A percentile compares a stretch with the other conserved stretches of the same genome.
Conservation (phyloP, 345 rosid species). For the Laguncularia racemosa region DNA sequence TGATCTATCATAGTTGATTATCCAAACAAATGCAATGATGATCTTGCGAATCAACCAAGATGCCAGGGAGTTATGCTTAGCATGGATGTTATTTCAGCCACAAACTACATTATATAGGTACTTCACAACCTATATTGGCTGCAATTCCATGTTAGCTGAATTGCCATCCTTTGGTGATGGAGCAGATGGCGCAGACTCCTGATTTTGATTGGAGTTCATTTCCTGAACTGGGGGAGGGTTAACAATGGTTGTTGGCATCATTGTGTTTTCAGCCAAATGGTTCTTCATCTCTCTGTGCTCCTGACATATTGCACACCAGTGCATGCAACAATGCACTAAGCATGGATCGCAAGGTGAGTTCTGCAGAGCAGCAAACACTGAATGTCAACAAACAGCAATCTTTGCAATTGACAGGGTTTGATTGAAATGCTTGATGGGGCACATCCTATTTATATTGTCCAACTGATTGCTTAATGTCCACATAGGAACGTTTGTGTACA, state of each 20-base stretch:
- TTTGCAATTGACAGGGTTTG: no score
- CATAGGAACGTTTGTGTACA: no score
- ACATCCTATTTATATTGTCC: no score
- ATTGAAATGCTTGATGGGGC: no score
- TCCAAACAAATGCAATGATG: no score
- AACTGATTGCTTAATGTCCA: no score
- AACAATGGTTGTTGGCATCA: constrained; percentile 33
- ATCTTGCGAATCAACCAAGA: no score
- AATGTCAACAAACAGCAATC: neutral
- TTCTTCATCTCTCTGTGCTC: constrained; percentile 91
- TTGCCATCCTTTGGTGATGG: constrained; percentile 33
- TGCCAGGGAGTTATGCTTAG: no score
- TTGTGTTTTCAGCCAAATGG: constrained; percentile 51
- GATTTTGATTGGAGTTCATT: constrained; percentile 41
- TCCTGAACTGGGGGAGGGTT: constrained; percentile 75
- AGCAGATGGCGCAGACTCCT: constrained; percentile 20
- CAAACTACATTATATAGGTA: no score
- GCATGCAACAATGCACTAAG: constrained; percentile 77
- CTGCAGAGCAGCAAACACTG: constrained; percentile 28
- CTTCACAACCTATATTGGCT: constrained; percentile 29
- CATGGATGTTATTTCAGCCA: no score
- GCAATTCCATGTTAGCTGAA: constrained; percentile 40
- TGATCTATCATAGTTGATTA: no score
- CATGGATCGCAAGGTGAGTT: constrained; percentile 81
- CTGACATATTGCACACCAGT: constrained; percentile 92